Evolutionary conservation across 148 eudicot species (phyloP).

Genomic region (Rhododendron simsii): DNA sequence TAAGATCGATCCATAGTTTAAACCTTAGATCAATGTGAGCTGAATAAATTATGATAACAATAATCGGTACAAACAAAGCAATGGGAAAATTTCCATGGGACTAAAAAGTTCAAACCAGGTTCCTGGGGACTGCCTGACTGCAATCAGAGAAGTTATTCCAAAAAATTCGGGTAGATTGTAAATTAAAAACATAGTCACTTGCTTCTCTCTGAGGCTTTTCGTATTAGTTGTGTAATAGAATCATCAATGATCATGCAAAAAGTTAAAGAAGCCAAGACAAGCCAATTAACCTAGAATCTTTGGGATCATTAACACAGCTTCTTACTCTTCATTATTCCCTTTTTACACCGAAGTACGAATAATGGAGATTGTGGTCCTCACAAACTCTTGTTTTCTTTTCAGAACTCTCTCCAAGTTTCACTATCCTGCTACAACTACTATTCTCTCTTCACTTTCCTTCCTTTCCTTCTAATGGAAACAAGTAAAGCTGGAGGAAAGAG

Average conservation of each 20-base stretch:
- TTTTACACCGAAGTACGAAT: conserved; percentile 11
- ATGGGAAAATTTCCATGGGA: not conserved
- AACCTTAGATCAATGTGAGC: not conserved
- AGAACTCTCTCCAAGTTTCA: conserved; percentile 1
- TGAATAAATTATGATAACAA: not conserved
- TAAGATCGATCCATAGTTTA: not conserved
- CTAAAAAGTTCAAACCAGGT: not conserved
- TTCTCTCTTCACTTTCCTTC: conserved; percentile 4
- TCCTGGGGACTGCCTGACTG: not conserved
- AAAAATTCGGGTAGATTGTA: not conserved
- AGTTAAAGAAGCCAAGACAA: not conserved
- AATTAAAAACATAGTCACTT: not conserved
- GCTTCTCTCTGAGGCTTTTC: not conserved
- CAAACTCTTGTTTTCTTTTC: conserved; percentile 12
- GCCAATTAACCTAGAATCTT: not conserved
- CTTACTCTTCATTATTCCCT: conserved; percentile 13
- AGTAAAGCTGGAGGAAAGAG: conserved; percentile 31
- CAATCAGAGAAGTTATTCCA: not conserved
- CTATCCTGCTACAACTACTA: conserved; percentile 8
- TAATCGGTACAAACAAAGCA: not conserved
- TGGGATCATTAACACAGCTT: not conserved
- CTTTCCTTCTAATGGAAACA: conserved; percentile 24
- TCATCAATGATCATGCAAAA: not conserved
- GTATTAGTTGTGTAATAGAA: not conserved
- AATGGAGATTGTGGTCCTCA: conserved; percentile 41